These are phyloP conservation scores for Podochytrium sp. DNA, from an alignment of 192 early-diverging fungal genomes.

Conservation along the genomic window DNA sequence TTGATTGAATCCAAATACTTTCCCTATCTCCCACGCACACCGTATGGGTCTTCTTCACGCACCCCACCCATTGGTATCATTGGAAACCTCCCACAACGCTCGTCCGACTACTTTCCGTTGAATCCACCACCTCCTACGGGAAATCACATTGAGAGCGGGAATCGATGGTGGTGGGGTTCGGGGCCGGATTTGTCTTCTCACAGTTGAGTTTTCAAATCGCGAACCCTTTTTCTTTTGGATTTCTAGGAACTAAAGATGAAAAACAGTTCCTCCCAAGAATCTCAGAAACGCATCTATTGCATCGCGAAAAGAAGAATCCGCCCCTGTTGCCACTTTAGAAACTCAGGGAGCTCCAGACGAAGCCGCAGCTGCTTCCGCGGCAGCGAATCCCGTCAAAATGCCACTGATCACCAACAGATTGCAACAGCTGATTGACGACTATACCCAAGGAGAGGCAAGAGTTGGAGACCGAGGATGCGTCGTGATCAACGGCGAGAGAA, in stretches of 20 bases:
- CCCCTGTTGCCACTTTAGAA: too few relatives aligned
- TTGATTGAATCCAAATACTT: constrained; percentile 57
- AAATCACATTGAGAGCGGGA: constrained; percentile 55
- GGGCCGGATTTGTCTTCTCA: constrained; percentile 46
- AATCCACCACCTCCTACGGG: constrained; percentile 55
- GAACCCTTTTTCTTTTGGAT: too few relatives aligned
- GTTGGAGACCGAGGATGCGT: constrained; percentile 45
- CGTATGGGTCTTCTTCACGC: constrained; percentile 36
- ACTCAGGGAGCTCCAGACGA: neutral
- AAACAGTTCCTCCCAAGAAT: constrained; percentile 17
- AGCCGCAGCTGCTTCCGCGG: neutral
- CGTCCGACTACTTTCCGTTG: constrained; percentile 49
- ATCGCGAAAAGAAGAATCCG: too few relatives aligned
- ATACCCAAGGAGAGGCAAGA: constrained; percentile 28
- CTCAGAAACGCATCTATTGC: too few relatives aligned
- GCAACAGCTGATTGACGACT: constrained; percentile 32
- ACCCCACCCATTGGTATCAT: constrained; percentile 41
- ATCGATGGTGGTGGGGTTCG: constrained; percentile 55
- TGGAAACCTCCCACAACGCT: constrained; percentile 43
- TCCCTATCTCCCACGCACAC: constrained; percentile 48
- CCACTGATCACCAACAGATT: constrained; percentile 21
- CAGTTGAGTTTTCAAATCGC: too few relatives aligned
- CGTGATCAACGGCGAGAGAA: constrained; percentile 36
- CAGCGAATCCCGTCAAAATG: constrained; percentile 3
- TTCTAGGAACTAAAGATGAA: too few relatives aligned